These are phyloP conservation scores for Fraxinus paxiana DNA, from an alignment of 305 asterid genomes.

Conservation along the genomic window DNA sequence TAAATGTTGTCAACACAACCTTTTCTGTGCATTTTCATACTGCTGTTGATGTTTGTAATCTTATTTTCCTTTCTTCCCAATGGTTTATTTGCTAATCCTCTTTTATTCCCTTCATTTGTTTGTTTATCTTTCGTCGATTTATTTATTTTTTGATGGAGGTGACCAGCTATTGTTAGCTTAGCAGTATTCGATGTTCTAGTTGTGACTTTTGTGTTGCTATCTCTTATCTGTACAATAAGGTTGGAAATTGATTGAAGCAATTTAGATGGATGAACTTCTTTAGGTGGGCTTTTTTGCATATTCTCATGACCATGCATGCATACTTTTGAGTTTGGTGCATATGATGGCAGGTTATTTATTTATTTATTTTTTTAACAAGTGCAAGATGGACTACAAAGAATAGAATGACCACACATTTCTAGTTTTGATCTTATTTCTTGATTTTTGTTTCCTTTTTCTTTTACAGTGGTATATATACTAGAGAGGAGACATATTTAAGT, in stretches of 20 bases:
- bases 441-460: background rate
- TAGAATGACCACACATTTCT: background rate
- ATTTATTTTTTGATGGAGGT: background rate
- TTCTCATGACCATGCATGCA: background rate
- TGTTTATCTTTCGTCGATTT: background rate
- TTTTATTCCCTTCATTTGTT: background rate
- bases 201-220: background rate
- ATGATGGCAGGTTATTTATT: background rate
- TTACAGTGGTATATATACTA: constrained; percentile 29
- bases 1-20: background rate
- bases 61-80: background rate
- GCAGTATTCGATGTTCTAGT: background rate
- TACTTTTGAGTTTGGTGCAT: background rate
- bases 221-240: background rate
- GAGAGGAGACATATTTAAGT: constrained; percentile 43
- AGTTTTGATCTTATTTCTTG: constrained; percentile 1
- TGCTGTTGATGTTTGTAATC: background rate
- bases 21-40: background rate
- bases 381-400: background rate
- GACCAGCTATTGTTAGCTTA: background rate
- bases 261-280: background rate
- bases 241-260: background rate
- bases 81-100: background rate
- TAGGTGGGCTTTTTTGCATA: background rate
- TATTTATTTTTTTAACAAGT: background rate